These are phyloP conservation scores for Aspergillus sergii DNA, from an alignment of 2,329 filamentous ascomycete genomes.

Conservation along the genomic window DNA sequence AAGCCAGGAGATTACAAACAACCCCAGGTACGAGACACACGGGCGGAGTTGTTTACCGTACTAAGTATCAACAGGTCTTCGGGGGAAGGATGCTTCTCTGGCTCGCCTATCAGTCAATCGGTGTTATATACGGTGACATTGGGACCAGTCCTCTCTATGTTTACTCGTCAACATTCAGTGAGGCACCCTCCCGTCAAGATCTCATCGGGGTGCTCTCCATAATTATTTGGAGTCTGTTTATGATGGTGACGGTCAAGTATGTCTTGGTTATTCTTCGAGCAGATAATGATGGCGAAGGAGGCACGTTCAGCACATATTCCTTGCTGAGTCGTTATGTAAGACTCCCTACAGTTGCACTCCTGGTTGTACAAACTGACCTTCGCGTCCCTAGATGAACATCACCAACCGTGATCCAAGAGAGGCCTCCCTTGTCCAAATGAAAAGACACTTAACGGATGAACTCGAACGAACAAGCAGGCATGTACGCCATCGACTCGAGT, in stretches of 20 bases:
- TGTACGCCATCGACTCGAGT: slow-evolving; percentile 52
- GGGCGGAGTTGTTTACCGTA: background rate
- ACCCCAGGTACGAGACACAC: slow-evolving; percentile 5
- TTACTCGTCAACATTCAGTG: slow-evolving; percentile 56
- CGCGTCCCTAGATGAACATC: slow-evolving; percentile 50
- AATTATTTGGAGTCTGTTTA: slow-evolving; percentile 57
- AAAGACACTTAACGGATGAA: slow-evolving; percentile 49
- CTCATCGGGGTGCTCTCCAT: slow-evolving; percentile 58
- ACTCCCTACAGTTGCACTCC: background rate
- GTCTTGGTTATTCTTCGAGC: slow-evolving; percentile 56
- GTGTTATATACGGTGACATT: slow-evolving; percentile 64
- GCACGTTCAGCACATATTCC: slow-evolving; percentile 58
- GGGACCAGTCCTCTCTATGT: slow-evolving; percentile 62
- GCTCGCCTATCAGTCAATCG: slow-evolving; percentile 58
- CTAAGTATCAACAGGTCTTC: slow-evolving; percentile 12
- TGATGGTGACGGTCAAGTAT: slow-evolving; percentile 63
- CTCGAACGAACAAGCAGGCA: slow-evolving; percentile 46
- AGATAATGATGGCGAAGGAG: slow-evolving; percentile 61
- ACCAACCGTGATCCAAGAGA: slow-evolving; percentile 55
- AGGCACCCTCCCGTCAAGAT: slow-evolving; percentile 48
- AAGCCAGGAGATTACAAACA: slow-evolving; percentile 14
- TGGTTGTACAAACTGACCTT: background rate
- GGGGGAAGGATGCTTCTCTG: slow-evolving; percentile 25
- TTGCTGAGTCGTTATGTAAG: slow-evolving; percentile 55
- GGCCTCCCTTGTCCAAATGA: slow-evolving; percentile 50